phyloP scores from a whole-genome alignment of 2,329 filamentous ascomycete genomes.

The Aurifilum marmelostoma region DNA sequence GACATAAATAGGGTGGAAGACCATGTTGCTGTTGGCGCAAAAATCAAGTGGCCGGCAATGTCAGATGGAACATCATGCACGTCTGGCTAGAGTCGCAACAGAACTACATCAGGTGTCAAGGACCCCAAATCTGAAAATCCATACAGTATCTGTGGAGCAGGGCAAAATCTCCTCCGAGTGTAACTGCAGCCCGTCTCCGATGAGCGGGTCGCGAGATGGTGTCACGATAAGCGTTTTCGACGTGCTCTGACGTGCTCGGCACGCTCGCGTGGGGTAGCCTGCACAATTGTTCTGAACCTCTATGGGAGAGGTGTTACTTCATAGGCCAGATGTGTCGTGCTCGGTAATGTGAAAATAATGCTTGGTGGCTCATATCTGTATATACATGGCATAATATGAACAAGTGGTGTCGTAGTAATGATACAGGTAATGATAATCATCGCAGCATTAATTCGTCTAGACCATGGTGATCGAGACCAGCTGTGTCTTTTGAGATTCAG shows the following conservation, averaged over 20 bases:
- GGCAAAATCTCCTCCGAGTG: background rate
- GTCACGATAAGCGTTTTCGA: slow-evolving; percentile 23
- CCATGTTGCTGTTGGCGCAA: background rate
- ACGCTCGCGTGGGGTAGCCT: slow-evolving; percentile 8
- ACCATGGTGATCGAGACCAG: background rate
- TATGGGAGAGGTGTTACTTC: background rate
- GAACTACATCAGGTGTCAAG: background rate
- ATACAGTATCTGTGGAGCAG: background rate
- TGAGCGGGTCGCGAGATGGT: slow-evolving; percentile 21
- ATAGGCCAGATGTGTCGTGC: background rate
- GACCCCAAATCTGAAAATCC: background rate
- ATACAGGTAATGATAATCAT: background rate
- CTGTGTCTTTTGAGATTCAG: background rate
- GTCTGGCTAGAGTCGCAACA: background rate
- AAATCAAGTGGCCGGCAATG: background rate
- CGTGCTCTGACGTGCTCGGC: slow-evolving; percentile 25
- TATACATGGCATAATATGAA: background rate
- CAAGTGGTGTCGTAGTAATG: background rate
- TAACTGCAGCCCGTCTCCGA: background rate
- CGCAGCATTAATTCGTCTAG: background rate
- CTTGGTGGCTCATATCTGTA: background rate
- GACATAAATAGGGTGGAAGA: no score
- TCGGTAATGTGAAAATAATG: background rate
- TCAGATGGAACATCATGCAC: background rate
- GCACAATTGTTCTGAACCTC: background rate